Conservation (phyloP, 2,329 filamentous ascomycete genomes). For the Ophiostoma montium region DNA sequence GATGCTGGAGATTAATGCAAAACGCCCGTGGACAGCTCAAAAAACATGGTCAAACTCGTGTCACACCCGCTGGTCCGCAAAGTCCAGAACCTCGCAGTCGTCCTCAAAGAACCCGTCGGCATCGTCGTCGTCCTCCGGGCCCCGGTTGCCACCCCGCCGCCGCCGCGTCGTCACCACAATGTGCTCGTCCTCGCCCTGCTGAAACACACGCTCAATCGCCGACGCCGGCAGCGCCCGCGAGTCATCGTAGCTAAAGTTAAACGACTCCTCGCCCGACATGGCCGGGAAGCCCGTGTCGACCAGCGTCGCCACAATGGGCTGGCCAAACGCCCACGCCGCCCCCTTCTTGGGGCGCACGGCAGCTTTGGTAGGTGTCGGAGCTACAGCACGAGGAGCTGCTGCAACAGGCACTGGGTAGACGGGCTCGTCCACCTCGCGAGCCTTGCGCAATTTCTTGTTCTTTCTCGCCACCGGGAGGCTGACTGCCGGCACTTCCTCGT, state of each 20-base stretch:
- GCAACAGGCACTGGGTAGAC: not conserved
- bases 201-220: conserved; percentile 49
- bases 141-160: conserved; percentile 45
- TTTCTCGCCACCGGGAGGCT: not conserved
- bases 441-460: not conserved
- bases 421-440: not conserved
- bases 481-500: not conserved
- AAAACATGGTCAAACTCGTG: too few species aligned
- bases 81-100: conserved; percentile 82
- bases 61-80: conserved; percentile 56
- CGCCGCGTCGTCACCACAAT: conserved; percentile 74
- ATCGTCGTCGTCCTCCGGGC: not conserved
- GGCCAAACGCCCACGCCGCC: conserved; percentile 46
- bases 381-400: too few species aligned
- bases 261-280: conserved; percentile 36
- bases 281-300: conserved; percentile 37
- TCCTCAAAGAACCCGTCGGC: conserved; percentile 69
- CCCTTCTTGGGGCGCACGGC: not conserved
- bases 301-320: conserved; percentile 33
- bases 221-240: conserved; percentile 46
- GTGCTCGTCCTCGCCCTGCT: conserved; percentile 45
- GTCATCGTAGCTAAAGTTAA: conserved; percentile 35
- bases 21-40: too few species aligned
- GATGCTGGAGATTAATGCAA: too few species aligned
- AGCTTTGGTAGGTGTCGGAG: not conserved